Evolutionary conservation across 306 rosid genomes (phyloP), one percentile per base, ranked within the genome.

Genomic region (Alnus rubra): DNA sequence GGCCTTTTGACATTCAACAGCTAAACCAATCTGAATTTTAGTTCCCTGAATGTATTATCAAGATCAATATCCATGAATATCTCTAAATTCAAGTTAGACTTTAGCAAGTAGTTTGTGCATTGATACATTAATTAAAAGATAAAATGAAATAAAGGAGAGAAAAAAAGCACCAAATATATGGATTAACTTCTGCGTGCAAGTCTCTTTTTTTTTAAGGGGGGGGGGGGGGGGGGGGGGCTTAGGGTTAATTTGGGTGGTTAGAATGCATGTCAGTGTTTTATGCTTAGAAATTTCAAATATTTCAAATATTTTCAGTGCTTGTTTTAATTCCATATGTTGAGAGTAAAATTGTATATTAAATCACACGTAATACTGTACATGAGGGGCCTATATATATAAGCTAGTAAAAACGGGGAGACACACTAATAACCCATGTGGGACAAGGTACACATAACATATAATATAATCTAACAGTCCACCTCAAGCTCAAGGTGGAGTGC

Each of bases 1-100:
- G 47, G 97, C 97, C 74, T 92, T 92, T 76, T 88, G 97, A 83
- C 89, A 81, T 52, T 94, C 98, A 81, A 90, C 97, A 42, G 98
- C 98, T 71, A 94, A 88, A 78, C 98, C 97, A 77, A 94, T 95
- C 88, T 92, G 97, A 74, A 94, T 92, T 83, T 92, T 97, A 68
- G 97, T 94, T 79, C 97, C 98, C 97, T 92, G 85, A 75, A 84
- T 49, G 50, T 49, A 9, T 53, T 67, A 78, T 55, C 74, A 81
- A 60, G n/a, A 39, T 74, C 33, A 81, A 60, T 2, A 56, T 67
- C 75, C 48, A 47, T 73, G 70, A 51, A 70, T 15, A 64, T 48
- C 65, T 23, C 48, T 67, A 37, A 48, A 63, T 18, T 54, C 28
- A 74, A 8, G 23, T 8, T 67, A 6, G 42, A 62, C 18, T 12